Evolutionary conservation across 2,329 filamentous ascomycete species (phyloP).

Genomic region (Pleurostoma richardsiae): DNA sequence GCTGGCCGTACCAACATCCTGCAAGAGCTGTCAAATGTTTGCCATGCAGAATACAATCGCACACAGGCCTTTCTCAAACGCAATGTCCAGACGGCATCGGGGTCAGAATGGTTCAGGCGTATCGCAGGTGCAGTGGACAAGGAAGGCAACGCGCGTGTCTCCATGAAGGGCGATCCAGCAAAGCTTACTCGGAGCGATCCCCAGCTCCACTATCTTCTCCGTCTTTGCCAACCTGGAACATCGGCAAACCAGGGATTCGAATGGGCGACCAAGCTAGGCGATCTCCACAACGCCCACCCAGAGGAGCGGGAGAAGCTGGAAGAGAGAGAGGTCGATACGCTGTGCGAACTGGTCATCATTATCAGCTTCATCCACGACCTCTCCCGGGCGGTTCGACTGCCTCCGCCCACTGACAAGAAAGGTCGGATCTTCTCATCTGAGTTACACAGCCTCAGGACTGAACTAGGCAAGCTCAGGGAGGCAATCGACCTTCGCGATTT

Average conservation of each 20-base stretch:
- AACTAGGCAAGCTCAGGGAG: constrained; percentile 30
- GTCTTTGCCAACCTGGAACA: constrained; percentile 33
- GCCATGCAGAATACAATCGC: constrained; percentile 35
- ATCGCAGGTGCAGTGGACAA: constrained; percentile 27
- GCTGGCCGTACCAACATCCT: constrained; percentile 25
- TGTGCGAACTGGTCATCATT: constrained; percentile 30
- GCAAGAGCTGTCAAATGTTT: constrained; percentile 40
- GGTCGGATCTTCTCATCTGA: constrained; percentile 28
- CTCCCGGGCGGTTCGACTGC: constrained; percentile 23
- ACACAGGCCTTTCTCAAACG: constrained; percentile 33
- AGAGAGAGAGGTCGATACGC: constrained; percentile 24
- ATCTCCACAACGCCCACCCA: constrained; percentile 26
- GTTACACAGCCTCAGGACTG: constrained; percentile 23
- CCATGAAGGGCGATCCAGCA: constrained; percentile 34
- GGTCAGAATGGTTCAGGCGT: constrained; percentile 35
- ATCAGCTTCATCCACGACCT: constrained; percentile 33
- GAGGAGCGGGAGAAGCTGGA: constrained; percentile 25
- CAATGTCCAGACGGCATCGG: constrained; percentile 26
- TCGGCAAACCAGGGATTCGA: constrained; percentile 25
- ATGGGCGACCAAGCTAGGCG: constrained; percentile 34
- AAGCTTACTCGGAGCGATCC: constrained; percentile 28
- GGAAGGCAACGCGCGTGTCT: constrained; percentile 25
- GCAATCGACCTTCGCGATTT: constrained; percentile 33
- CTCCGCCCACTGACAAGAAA: constrained; percentile 30
- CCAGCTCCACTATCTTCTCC: constrained; percentile 36